Conservation (phyloP, 2,329 filamentous ascomycete genomes). For the Clarireedia homoeocarpa region DNA sequence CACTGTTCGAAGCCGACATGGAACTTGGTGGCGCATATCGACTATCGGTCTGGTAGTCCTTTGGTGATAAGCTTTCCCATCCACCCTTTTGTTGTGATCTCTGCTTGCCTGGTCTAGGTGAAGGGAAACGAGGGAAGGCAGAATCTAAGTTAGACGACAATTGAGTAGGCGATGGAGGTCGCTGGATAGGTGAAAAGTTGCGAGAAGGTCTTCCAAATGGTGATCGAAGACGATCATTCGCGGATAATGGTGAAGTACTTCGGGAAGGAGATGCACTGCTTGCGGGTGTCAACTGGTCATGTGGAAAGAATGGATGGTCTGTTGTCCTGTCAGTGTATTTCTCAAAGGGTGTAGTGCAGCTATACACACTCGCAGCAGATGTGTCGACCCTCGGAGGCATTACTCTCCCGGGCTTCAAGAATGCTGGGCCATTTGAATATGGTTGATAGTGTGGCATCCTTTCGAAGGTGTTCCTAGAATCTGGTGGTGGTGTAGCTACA, state of each 20-base stretch:
- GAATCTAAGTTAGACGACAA: slow-evolving; percentile 38
- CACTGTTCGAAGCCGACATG: slow-evolving; percentile 32
- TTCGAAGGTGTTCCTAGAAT: slow-evolving; percentile 21
- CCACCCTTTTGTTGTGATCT: slow-evolving; percentile 10
- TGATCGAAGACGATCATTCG: slow-evolving; percentile 39
- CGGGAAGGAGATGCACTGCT: slow-evolving; percentile 50
- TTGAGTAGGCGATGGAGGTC: slow-evolving; percentile 38
- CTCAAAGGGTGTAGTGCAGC: background rate
- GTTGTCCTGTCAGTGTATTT: slow-evolving; percentile 7
- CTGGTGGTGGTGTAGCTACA: slow-evolving; percentile 26
- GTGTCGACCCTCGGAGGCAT: slow-evolving; percentile 44
- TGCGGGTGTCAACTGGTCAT: slow-evolving; percentile 54
- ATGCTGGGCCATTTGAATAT: slow-evolving; percentile 18
- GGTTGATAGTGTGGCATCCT: slow-evolving; percentile 17
- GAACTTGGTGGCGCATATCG: slow-evolving; percentile 43
- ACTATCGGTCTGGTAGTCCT: slow-evolving; percentile 30
- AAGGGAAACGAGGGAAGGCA: slow-evolving; percentile 46
- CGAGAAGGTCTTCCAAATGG: slow-evolving; percentile 29
- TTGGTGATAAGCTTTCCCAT: slow-evolving; percentile 12
- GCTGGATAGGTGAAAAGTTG: slow-evolving; percentile 31
- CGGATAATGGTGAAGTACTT: slow-evolving; percentile 55
- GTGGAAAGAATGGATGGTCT: slow-evolving; percentile 48
- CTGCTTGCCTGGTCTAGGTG: slow-evolving; percentile 29
- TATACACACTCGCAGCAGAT: slow-evolving; percentile 42
- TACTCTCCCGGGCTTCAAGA: slow-evolving; percentile 33